Base-by-base conservation (phyloP, 2,329 filamentous ascomycete species). In the Decorospora gaudefroyi region DNA sequence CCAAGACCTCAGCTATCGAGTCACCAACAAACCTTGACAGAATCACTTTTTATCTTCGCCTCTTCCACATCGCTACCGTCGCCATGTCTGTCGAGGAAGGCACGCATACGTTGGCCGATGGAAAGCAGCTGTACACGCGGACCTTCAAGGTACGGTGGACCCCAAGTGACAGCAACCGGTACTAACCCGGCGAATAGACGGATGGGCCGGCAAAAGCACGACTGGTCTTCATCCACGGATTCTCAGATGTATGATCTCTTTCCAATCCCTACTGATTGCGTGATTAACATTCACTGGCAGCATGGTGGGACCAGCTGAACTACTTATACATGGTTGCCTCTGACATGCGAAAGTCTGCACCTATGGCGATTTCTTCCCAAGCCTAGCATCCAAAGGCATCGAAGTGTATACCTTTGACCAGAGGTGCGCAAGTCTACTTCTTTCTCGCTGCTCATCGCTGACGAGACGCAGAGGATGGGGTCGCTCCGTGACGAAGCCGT, bases 221-320 rank as follows among this genome's bases (percentile, higher is more conserved):
- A 56, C 70, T 95, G 35, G 77, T 93, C 60, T 87, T 95, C 71
- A 75, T 96, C 52, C 91, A 96, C 73, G 91, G 91, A 61, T 96
- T 91, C 77, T 90, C 84, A 69, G 91, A 62, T 77, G 76, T 76
- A 66, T 51, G 67, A 10, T 18, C 31, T 18, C 30, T 27, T 22
- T 32, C 18, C 13, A 16, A 6, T 16, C 16, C 29, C 18, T 23
- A n/a, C 10, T 6, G 9, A 32, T 13, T 17, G 27, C 27, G 32
- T 23, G 22, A 32, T 35, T 42, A 30, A 46, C 43, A 19, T 26
- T 26, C 17, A 21, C 34, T 13, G 10, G 36, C 32, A 54, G 54
- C 56, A 54, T 18, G 32, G 49, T 55, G 30, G 44, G 47, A 6
- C 9, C 12, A 31, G 13, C 28, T 38, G 26, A 12, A 13, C n/a